Evolutionary conservation across 208 protist species (phyloP), one percentile per base, ranked within the genome.

Genomic region (Trichomonas vaginalis): DNA sequence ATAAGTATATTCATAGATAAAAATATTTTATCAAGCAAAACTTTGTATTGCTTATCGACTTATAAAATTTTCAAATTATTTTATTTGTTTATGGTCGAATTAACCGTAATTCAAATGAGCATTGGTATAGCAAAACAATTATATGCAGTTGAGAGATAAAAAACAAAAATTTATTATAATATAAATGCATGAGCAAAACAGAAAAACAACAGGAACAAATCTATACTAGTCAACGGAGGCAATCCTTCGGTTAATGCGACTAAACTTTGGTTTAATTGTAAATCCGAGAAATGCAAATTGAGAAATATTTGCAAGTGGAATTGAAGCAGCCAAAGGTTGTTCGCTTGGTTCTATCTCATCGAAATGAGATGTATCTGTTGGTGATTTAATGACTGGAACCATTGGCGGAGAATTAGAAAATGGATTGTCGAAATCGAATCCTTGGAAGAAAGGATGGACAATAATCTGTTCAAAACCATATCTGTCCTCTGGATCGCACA

Each of bases 381-480:
- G 88, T 27, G 21, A 79, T 15, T 37, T 39, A 27, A 95, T 45
- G 39, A 79, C 47, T n/a, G 88, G 88, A 51, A 95, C 21, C 27
- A 95, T 48, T 8, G 88, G 88, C 8, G 88, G 45, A 27, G 12
- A 42, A 15, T 95, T 51, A 32, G 14, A 8, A 15, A 46, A 45
- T 6, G 37, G 35, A 17, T 51, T 15, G 15, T 45, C 32, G 37
- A 95, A 95, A 37, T 95, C 47, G 39, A 95, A 95, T 35, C 49
- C 88, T 45, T 95, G 32, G 35, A 95, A 95, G n/a, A 51, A 95
- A 32, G 88, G 88, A 62, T 95, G 88, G 6, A 15, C 3, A 14
- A 79, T 95, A 15, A 95, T 95, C 17, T 95, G 46, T 32, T 95
- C 88, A 62, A 95, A 95, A 14, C 47, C 47, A 62, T 79, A 79